These are phyloP conservation scores for Bacidia rubella DNA, from an alignment of 495 filamentous ascomycete genomes.

Conservation along the genomic window DNA sequence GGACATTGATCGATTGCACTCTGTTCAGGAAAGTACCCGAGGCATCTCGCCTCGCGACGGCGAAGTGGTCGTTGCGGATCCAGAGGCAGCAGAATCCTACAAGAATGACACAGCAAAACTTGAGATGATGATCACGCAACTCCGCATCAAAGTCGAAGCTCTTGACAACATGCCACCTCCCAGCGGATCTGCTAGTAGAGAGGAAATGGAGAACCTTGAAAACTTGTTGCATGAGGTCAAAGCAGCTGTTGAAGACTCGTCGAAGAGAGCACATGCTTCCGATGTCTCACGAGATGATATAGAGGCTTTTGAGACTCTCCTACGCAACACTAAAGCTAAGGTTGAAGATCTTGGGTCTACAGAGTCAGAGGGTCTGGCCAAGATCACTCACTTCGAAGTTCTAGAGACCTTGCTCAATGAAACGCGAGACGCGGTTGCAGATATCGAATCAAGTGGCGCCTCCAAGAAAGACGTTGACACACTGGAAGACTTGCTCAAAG, in stretches of 20 bases:
- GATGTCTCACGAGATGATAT: slow-evolving; percentile 58
- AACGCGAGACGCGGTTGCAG: slow-evolving; percentile 53
- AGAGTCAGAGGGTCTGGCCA: slow-evolving; percentile 42
- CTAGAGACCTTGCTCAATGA: slow-evolving; percentile 58
- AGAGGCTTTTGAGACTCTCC: slow-evolving; percentile 74
- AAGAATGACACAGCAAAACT: slow-evolving; percentile 69
- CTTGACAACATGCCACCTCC: slow-evolving; percentile 49
- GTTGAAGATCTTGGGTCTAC: slow-evolving; percentile 66
- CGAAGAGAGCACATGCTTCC: slow-evolving; percentile 26
- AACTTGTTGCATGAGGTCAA: slow-evolving; percentile 45
- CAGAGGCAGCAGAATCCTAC: slow-evolving; percentile 31
- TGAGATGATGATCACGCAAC: slow-evolving; percentile 64
- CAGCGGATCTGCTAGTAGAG: slow-evolving; percentile 30
- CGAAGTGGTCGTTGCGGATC: slow-evolving; percentile 43
- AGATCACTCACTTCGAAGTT: slow-evolving; percentile 61
- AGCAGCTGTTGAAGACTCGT: slow-evolving; percentile 35
- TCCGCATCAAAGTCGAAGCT: slow-evolving; percentile 71
- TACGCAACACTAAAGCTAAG: slow-evolving; percentile 70
- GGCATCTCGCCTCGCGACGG: slow-evolving; percentile 31
- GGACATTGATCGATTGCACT: slow-evolving; percentile 65
- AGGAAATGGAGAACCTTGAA: slow-evolving; percentile 49
- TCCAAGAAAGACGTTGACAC: slow-evolving; percentile 63
- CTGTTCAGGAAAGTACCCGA: slow-evolving; percentile 29
- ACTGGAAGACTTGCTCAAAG: slow-evolving; percentile 63
- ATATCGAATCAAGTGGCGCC: slow-evolving; percentile 46